These are phyloP conservation scores for Cinnamomum chago DNA, from an alignment of 164 flowering plant genomes.

Conservation along the genomic window DNA sequence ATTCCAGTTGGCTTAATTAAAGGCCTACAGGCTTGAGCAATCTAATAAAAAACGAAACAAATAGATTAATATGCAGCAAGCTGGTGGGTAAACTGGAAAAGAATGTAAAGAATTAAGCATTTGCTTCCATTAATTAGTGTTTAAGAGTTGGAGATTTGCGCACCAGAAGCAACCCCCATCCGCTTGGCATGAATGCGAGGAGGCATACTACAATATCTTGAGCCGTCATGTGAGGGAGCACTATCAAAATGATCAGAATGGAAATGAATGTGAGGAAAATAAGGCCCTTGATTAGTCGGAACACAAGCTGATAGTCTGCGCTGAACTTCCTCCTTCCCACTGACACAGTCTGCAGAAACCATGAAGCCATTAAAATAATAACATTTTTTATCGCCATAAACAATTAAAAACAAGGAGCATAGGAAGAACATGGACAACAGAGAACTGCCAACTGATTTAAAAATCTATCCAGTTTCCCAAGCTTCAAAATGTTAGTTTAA, in stretches of 20 bases:
- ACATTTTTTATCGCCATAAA: background rate
- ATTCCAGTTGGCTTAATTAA: background rate
- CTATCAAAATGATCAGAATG: slow-evolving; percentile 56
- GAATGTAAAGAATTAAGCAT: background rate
- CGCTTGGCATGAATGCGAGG: slow-evolving; percentile 95
- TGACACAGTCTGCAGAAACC: slow-evolving; percentile 58
- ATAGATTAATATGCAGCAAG: background rate
- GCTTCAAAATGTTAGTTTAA: no score
- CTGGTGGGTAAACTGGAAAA: background rate
- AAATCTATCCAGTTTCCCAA: no score
- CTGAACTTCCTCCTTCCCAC: slow-evolving; percentile 74
- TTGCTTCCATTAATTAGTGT: background rate
- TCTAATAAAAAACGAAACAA: background rate
- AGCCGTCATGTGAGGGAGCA: slow-evolving; percentile 62
- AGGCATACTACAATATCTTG: slow-evolving; percentile 74
- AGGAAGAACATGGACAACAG: no score
- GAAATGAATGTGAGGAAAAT: slow-evolving; percentile 71
- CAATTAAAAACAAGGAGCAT: no score
- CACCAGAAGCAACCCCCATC: slow-evolving; percentile 96
- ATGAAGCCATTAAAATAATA: slow-evolving; percentile 1
- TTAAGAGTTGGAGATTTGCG: slow-evolving; percentile 14
- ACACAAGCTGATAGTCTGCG: slow-evolving; percentile 76
- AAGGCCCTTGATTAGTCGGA: slow-evolving; percentile 78
- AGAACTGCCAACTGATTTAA: no score
- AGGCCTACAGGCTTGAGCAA: slow-evolving; percentile 5